Evolutionary conservation across 2,329 filamentous ascomycete genomes (phyloP).

Genomic region (Penicillium sp.): DNA sequence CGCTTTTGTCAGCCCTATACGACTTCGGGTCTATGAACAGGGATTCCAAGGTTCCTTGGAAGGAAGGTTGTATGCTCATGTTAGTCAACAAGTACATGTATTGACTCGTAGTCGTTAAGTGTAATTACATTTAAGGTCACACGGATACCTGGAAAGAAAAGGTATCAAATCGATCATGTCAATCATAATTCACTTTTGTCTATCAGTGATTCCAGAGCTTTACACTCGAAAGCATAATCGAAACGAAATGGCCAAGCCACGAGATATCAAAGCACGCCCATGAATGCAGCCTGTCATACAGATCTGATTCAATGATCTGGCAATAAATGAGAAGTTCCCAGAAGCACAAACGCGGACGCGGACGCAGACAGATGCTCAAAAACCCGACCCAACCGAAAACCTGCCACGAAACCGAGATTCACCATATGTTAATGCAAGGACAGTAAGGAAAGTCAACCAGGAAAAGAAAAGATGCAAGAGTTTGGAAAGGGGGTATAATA

Average conservation of each 20-base stretch:
- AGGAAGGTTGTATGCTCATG: neutral
- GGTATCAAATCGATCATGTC: conserved; percentile 2
- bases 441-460: conserved; percentile 3
- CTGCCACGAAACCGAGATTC: neutral
- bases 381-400: conserved; percentile 1
- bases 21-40: neutral
- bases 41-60: neutral
- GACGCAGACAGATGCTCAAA: conserved; percentile 2
- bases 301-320: neutral
- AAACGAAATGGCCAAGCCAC: neutral
- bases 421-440: conserved; percentile 14
- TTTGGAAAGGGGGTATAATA: conserved; percentile 14
- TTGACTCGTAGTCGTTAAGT: neutral
- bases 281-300: neutral
- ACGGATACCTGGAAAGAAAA: neutral
- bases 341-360: neutral
- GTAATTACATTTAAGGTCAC: neutral
- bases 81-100: neutral
- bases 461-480: conserved; percentile 9
- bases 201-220: neutral
- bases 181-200: conserved; percentile 11
- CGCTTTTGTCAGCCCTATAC: neutral
- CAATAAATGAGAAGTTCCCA: neutral
- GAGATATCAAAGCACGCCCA: neutral
- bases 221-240: conserved; percentile 1